Percentiles rank a stretch among this genome's conserved stretches.
phyloP scores from a whole-genome alignment of 768 basidiomycete genomes.

The Candolleomyces efflorescens region DNA sequence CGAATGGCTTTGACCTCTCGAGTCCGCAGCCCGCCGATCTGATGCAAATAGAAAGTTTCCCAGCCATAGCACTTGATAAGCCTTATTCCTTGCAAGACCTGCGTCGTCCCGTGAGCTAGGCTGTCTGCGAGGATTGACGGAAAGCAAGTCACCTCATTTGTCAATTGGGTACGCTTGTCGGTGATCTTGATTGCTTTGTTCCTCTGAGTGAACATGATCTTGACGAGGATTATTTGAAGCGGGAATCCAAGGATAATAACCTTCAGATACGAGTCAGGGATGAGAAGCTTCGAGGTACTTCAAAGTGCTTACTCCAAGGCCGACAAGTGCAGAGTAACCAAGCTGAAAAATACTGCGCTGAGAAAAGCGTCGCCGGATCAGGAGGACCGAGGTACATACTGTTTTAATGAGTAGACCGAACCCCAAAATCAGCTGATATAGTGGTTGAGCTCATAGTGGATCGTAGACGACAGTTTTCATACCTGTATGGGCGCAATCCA shows the following conservation, averaged over 20 bases:
- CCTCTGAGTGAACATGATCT: slow-evolving; percentile 48
- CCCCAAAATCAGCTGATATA: slow-evolving; percentile 44
- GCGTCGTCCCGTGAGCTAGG: slow-evolving; percentile 33
- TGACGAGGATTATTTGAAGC: slow-evolving; percentile 48
- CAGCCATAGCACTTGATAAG: slow-evolving; percentile 63
- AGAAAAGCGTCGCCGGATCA: not conserved
- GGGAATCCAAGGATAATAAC: slow-evolving; percentile 55
- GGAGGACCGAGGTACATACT: slow-evolving; percentile 25
- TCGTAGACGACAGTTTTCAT: slow-evolving; percentile 40
- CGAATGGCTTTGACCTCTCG: slow-evolving; percentile 37
- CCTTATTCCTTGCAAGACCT: slow-evolving; percentile 61
- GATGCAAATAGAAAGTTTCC: slow-evolving; percentile 45
- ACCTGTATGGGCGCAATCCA: too few species aligned
- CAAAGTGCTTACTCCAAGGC: slow-evolving; percentile 32
- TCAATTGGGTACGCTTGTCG: slow-evolving; percentile 62
- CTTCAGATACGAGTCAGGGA: too few species aligned
- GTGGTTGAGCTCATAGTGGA: not conserved
- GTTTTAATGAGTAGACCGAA: slow-evolving; percentile 59
- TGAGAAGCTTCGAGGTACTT: too few species aligned
- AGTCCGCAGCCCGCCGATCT: slow-evolving; percentile 35
- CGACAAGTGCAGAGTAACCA: slow-evolving; percentile 68
- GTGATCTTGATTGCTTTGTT: slow-evolving; percentile 59
- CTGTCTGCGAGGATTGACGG: too few species aligned
- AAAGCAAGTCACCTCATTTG: too few species aligned
- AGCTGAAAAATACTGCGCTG: slow-evolving; percentile 31